phyloP scores from a whole-genome alignment of 768 basidiomycete species.

The Artomyces pyxidatus region DNA sequence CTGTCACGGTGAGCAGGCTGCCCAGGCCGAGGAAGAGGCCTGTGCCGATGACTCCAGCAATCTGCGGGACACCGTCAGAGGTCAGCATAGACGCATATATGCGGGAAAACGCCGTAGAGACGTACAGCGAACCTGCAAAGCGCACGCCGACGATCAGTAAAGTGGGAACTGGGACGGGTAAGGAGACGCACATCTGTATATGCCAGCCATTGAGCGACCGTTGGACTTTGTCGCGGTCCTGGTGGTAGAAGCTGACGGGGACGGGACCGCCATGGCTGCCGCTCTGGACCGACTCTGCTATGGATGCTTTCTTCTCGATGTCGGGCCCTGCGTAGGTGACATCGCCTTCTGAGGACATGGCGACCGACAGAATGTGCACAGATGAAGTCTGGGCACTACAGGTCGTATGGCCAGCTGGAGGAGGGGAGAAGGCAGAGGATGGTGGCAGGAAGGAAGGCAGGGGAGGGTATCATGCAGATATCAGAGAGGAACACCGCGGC shows the following conservation, averaged over 20 bases:
- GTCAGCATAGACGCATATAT: neutral
- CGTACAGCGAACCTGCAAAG: slow-evolving; percentile 11
- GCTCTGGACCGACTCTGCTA: neutral
- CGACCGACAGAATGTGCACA: no score
- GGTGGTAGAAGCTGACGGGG: slow-evolving; percentile 4
- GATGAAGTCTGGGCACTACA: no score
- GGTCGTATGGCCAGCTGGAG: no score
- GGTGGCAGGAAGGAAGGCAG: no score
- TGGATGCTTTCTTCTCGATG: no score
- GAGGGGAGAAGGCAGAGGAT: no score
- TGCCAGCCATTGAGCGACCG: slow-evolving; percentile 10
- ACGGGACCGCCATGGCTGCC: neutral
- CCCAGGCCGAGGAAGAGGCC: slow-evolving; percentile 26
- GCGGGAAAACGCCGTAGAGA: neutral
- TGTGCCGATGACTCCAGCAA: slow-evolving; percentile 24
- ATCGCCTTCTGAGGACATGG: no score
- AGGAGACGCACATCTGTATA: slow-evolving; percentile 11
- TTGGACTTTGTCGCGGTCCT: slow-evolving; percentile 9
- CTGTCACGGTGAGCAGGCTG: slow-evolving; percentile 19
- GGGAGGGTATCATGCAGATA: no score
- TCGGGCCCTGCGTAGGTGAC: no score
- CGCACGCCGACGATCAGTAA: no score
- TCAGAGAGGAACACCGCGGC: no score
- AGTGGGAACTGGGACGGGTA: no score
- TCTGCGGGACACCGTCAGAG: slow-evolving; percentile 1